These are phyloP conservation scores for Mediolabrus comicus DNA, from an alignment of 108 stramenopile genomes.

Conservation along the genomic window DNA sequence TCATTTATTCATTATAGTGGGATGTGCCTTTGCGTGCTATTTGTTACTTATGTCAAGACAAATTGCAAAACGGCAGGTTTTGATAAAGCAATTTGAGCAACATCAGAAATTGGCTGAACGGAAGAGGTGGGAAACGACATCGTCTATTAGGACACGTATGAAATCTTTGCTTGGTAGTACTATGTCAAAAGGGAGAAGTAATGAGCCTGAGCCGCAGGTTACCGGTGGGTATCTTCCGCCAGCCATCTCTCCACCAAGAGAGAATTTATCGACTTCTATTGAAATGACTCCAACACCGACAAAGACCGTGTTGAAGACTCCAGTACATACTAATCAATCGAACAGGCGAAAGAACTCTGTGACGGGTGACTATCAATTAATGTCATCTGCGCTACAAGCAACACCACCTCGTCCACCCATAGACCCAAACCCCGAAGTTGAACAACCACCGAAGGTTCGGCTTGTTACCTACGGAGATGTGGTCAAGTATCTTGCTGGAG, in stretches of 20 bases:
- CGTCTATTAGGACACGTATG: not conserved
- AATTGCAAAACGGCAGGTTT: conserved; percentile 32
- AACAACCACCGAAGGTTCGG: conserved; percentile 11
- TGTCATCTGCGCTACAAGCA: not conserved
- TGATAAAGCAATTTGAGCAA: conserved; percentile 6
- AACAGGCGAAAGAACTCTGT: not conserved
- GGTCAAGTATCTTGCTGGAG: conserved; percentile 35
- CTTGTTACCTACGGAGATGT: conserved; percentile 53
- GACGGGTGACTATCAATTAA: not conserved
- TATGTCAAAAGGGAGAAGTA: not conserved
- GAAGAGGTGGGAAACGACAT: not conserved
- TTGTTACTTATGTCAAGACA: conserved; percentile 39
- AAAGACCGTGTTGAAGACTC: too few relatives aligned
- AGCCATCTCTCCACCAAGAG: too few relatives aligned
- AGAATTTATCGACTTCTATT: not conserved
- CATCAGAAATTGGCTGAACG: conserved; percentile 7
- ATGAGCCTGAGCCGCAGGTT: too few relatives aligned
- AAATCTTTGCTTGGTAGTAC: not conserved
- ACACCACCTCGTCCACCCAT: conserved; percentile 4
- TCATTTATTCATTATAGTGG: conserved; percentile 42
- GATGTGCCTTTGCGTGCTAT: conserved; percentile 50
- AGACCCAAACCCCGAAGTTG: conserved; percentile 11
- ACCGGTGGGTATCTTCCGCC: too few relatives aligned
- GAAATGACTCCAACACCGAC: not conserved
- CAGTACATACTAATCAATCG: too few relatives aligned